Base-by-base conservation (phyloP, 108 stramenopile species). In the Nannochloropsis gaditana region DNA sequence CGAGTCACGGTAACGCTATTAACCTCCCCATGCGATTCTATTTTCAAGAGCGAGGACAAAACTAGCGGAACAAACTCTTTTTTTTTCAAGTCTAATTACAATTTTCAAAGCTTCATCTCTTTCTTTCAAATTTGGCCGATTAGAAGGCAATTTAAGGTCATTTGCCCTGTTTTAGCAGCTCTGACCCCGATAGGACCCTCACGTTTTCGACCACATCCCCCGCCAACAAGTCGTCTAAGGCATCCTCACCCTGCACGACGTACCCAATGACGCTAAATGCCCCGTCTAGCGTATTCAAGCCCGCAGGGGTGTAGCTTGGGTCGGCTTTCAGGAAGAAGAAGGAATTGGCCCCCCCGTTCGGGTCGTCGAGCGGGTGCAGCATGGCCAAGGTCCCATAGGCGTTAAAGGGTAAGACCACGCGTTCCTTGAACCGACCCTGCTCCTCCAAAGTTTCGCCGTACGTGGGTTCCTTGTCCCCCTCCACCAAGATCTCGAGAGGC, bases 401-500 rank as follows among this genome's bases (percentile, higher is more conserved):
- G n/a, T 43, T 83, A 11, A 83, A 83, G 43, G 83, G 83, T 43
- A 83, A 43, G 5, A 83, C 83, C 3, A 43, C 17, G 21, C 43
- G 42, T 9, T 42, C 83, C 45, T 83, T 83, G n/a, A 83, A 83
- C n/a, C 83, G 15, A n/a, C 83, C 83, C 83, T 83, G 83, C 83
- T 83, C 83, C 45, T 83, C 83, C 45, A 83, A 41, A 3, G 45
- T 8, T 5, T 83, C 83, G 9, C 41, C 83, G 44, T 83, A 83
- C n/a, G 44, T 21, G n/a, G 43, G 42, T 17, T 83, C 83, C n/a
- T 41, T 44, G 43, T 83, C 83, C 2, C 83, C 83, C 43, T 44
- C 83, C 43, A 43, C 83, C 17, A 42, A 43, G 21, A 83, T 47
- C 21, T 83, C 83, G 43, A 83, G n/a, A 21, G 83, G 83, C 6